Conservation (phyloP, 1,284 basidiomycete genomes). For the Ustilago shanxiensis region DNA sequence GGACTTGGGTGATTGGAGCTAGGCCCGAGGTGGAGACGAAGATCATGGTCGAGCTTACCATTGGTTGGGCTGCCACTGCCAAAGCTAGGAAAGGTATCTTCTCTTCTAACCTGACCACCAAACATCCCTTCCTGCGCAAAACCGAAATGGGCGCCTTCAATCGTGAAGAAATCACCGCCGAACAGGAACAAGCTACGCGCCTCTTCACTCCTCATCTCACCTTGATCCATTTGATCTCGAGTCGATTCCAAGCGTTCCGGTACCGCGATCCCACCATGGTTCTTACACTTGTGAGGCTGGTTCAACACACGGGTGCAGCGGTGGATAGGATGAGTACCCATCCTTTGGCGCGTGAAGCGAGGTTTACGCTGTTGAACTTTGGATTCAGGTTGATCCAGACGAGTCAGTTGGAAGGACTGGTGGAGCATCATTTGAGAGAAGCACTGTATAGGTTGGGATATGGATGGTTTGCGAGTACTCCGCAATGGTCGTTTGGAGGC, state of each 20-base stretch:
- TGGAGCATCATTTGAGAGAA: conserved; percentile 83
- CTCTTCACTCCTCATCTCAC: conserved; percentile 81
- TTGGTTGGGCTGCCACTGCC: conserved; percentile 86
- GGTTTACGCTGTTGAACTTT: conserved; percentile 90
- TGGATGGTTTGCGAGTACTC: conserved; percentile 80
- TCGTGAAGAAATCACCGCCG: conserved; percentile 83
- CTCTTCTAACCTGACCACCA: conserved; percentile 74
- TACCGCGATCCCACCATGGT: conserved; percentile 88
- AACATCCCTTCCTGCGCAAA: conserved; percentile 86
- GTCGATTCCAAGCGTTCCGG: conserved; percentile 90
- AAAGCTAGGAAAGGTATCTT: conserved; percentile 76
- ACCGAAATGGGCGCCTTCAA: conserved; percentile 92
- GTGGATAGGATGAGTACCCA: conserved; percentile 79
- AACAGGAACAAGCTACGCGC: conserved; percentile 79
- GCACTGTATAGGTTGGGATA: conserved; percentile 84
- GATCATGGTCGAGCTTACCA: conserved; percentile 86
- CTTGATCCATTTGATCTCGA: conserved; percentile 89
- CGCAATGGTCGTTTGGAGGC: conserved; percentile 89
- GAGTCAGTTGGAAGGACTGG: conserved; percentile 84
- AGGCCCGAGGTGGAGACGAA: conserved; percentile 81
- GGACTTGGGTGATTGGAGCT: conserved; percentile 96
- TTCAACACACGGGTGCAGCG: conserved; percentile 74
- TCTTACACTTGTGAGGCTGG: conserved; percentile 83
- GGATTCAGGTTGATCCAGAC: conserved; percentile 92
- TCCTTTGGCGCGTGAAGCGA: conserved; percentile 86